Conservation (phyloP, 345 rosid genomes). For the Bruguiera parviflora region DNA sequence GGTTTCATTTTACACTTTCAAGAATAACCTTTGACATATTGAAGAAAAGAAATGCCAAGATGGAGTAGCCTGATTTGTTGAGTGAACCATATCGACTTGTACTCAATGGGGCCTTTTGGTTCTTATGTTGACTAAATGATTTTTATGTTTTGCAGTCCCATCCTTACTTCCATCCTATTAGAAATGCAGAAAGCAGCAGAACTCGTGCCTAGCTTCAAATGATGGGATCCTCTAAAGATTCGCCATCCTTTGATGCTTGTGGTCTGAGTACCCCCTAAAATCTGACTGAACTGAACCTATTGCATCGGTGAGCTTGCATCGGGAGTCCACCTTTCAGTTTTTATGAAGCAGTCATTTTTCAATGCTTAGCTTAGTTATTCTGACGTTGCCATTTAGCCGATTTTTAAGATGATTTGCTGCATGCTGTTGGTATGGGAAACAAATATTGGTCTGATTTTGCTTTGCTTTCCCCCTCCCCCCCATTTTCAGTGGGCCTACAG, state of each 20-base stretch:
- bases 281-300: constrained; percentile 11
- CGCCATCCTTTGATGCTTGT: constrained; percentile 5
- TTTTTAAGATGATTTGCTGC: neutral
- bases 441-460: neutral
- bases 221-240: constrained; percentile 20
- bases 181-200: constrained; percentile 92
- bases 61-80: neutral
- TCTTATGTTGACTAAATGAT: neutral
- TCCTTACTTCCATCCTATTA: constrained; percentile 80
- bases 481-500: no score
- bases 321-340: constrained; percentile 2
- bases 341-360: constrained; percentile 6
- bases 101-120: neutral
- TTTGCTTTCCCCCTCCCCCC: no score
- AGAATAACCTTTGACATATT: no score
- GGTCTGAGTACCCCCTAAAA: constrained; percentile 9
- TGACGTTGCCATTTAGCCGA: neutral
- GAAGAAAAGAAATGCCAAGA: no score
- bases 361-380: constrained; percentile 8
- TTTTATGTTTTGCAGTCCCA: constrained; percentile 57
- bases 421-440: neutral
- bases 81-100: neutral
- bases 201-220: constrained; percentile 37
- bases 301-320: constrained; percentile 11
- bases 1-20: no score